Evolutionary conservation across 2,329 filamentous ascomycete genomes (phyloP).

Genomic region (Zalaria obscura): DNA sequence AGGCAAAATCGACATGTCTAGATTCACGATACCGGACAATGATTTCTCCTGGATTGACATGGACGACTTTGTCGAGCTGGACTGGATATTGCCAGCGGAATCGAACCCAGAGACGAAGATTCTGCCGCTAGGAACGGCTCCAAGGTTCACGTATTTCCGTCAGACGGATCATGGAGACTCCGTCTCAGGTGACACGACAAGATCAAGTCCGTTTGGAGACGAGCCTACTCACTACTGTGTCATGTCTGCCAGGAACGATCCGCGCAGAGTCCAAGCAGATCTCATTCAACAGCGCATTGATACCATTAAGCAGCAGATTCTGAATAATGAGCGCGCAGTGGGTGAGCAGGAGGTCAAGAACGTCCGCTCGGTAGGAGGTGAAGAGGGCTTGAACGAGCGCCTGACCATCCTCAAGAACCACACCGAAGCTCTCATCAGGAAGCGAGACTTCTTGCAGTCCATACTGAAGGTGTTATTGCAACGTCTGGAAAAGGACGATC

Average conservation of each 20-base stretch:
- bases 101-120: constrained; percentile 90
- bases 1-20: constrained; percentile 48
- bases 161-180: constrained; percentile 83
- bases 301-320: constrained; percentile 65
- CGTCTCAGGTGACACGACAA: constrained; percentile 64
- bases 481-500: constrained; percentile 42
- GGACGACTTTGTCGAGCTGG: constrained; percentile 97
- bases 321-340: constrained; percentile 56
- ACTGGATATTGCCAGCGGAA: constrained; percentile 87
- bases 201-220: constrained; percentile 80
- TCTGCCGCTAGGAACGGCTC: constrained; percentile 77
- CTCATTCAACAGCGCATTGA: constrained; percentile 70
- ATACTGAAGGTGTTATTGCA: constrained; percentile 45
- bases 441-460: constrained; percentile 43
- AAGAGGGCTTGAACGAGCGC: constrained; percentile 39
- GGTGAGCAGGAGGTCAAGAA: constrained; percentile 59
- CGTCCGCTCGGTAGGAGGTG: constrained; percentile 24
- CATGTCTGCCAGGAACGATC: constrained; percentile 64
- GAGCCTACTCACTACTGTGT: constrained; percentile 91
- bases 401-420: constrained; percentile 41
- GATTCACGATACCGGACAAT: constrained; percentile 89
- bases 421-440: constrained; percentile 39
- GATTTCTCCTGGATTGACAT: constrained; percentile 97
- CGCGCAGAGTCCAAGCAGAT: constrained; percentile 72
- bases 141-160: constrained; percentile 92